Percentiles rank a stretch among this genome's conserved stretches.
phyloP scores from a whole-genome alignment of 1,284 basidiomycete species.

The Wallemia ichthyophaga region DNA sequence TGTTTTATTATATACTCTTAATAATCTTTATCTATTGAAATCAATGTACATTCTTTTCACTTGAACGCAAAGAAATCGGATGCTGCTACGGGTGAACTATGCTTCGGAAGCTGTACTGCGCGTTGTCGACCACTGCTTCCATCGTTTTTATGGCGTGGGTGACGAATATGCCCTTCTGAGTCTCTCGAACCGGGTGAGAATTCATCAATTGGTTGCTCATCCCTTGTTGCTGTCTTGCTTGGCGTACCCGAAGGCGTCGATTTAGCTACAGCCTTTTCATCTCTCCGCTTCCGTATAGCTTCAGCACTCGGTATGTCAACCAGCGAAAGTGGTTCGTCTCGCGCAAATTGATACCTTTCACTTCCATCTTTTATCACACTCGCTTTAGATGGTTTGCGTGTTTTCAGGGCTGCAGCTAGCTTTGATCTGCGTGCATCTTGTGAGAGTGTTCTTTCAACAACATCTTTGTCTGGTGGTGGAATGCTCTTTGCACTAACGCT shows the following conservation, averaged over 20 bases:
- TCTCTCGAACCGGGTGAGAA: not conserved
- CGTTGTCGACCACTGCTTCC: not conserved
- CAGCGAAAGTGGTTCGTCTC: not conserved
- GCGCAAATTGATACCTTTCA: not conserved
- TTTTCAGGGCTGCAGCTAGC: not conserved
- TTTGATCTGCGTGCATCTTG: not conserved
- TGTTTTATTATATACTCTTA: not conserved
- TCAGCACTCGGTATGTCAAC: not conserved
- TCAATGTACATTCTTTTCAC: not conserved
- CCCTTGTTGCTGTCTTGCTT: not conserved
- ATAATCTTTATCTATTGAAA: too few species aligned
- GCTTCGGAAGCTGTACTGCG: not conserved
- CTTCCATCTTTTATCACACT: not conserved
- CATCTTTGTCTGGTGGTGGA: not conserved
- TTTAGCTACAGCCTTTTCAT: not conserved
- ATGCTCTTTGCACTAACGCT: not conserved
- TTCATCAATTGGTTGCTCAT: not conserved
- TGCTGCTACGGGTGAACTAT: not conserved
- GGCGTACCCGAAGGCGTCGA: not conserved
- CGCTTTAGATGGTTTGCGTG: constrained; percentile 1
- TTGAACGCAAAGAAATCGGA: not conserved
- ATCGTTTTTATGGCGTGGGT: not conserved
- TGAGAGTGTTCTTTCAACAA: not conserved
- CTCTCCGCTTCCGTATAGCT: not conserved
- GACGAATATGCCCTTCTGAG: not conserved